A percentile compares a stretch with the other conserved stretches of the same genome.
phyloP scores from a whole-genome alignment of 129 eudicot genomes.

The Pittosporum tobira region DNA sequence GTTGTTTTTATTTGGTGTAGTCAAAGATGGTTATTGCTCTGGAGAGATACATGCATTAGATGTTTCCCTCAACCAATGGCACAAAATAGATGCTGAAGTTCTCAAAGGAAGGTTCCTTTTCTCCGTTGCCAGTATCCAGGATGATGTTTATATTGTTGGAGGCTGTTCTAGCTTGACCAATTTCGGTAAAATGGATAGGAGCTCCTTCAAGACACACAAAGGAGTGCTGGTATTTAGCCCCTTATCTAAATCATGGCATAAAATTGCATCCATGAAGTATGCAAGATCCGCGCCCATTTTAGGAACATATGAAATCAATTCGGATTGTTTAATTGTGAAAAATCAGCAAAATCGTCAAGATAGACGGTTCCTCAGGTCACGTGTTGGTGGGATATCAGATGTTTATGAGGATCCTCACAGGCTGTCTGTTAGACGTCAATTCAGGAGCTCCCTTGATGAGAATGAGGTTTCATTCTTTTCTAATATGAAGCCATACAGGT shows the following conservation, averaged over 20 bases:
- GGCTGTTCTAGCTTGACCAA: slow-evolving; percentile 92
- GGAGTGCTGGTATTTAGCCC: slow-evolving; percentile 74
- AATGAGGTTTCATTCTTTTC: slow-evolving; percentile 32
- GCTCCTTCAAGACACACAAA: slow-evolving; percentile 87
- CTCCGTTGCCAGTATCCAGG: slow-evolving; percentile 63
- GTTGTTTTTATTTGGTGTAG: slow-evolving; percentile 74
- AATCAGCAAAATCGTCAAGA: slow-evolving; percentile 53
- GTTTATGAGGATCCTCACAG: slow-evolving; percentile 95
- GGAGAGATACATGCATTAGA: slow-evolving; percentile 84
- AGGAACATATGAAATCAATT: slow-evolving; percentile 54
- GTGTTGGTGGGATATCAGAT: slow-evolving; percentile 80
- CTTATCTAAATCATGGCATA: slow-evolving; percentile 59
- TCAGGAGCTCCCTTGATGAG: slow-evolving; percentile 49
- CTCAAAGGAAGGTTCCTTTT: slow-evolving; percentile 79
- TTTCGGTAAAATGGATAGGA: slow-evolving; percentile 65
- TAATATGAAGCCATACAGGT: slow-evolving; percentile 23
- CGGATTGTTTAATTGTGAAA: slow-evolving; percentile 35
- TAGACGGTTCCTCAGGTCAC: slow-evolving; percentile 46
- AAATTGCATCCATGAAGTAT: slow-evolving; percentile 73
- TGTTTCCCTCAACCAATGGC: slow-evolving; percentile 64
- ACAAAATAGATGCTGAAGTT: slow-evolving; percentile 54
- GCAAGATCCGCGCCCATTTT: slow-evolving; percentile 78
- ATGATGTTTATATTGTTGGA: slow-evolving; percentile 65
- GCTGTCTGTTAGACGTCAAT: slow-evolving; percentile 76
- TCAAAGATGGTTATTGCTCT: slow-evolving; percentile 74